phyloP scores from a whole-genome alignment of 345 rosid species.

The Orychophragmus violaceus region DNA sequence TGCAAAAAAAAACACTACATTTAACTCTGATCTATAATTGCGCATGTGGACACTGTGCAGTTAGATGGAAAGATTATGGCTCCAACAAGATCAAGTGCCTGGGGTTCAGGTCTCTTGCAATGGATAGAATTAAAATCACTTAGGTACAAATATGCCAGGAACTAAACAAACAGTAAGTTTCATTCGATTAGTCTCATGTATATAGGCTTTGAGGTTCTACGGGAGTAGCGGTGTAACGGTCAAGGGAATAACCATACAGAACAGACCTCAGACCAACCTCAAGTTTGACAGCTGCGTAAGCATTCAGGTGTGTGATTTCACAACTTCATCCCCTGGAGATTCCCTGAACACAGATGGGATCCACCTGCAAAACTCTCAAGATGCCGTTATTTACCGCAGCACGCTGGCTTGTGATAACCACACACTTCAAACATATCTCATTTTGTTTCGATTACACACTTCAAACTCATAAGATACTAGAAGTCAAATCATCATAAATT shows the following conservation, averaged over 20 bases:
- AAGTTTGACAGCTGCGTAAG: slow-evolving; percentile 62
- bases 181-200: neutral
- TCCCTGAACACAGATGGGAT: slow-evolving; percentile 89
- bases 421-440: slow-evolving; percentile 9
- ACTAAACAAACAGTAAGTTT: slow-evolving; percentile 68
- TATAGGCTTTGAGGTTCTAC: slow-evolving; percentile 73
- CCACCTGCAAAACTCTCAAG: slow-evolving; percentile 74
- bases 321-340: slow-evolving; percentile 57
- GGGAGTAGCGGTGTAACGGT: slow-evolving; percentile 67
- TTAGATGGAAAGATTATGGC: slow-evolving; percentile 81
- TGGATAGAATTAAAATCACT: slow-evolving; percentile 79
- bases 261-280: slow-evolving; percentile 88
- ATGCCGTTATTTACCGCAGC: slow-evolving; percentile 50
- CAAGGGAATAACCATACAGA: slow-evolving; percentile 72
- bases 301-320: slow-evolving; percentile 60
- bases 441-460: neutral
- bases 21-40: neutral
- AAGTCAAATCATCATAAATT: neutral
- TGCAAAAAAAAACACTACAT: neutral
- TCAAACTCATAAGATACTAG: neutral
- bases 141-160: slow-evolving; percentile 44
- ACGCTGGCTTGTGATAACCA: slow-evolving; percentile 68
- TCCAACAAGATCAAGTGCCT: slow-evolving; percentile 51
- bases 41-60: slow-evolving; percentile 41
- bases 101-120: slow-evolving; percentile 62